These are phyloP conservation scores for Colletotrichum sublineola DNA, from an alignment of 2,329 filamentous ascomycete species.

Conservation along the genomic window DNA sequence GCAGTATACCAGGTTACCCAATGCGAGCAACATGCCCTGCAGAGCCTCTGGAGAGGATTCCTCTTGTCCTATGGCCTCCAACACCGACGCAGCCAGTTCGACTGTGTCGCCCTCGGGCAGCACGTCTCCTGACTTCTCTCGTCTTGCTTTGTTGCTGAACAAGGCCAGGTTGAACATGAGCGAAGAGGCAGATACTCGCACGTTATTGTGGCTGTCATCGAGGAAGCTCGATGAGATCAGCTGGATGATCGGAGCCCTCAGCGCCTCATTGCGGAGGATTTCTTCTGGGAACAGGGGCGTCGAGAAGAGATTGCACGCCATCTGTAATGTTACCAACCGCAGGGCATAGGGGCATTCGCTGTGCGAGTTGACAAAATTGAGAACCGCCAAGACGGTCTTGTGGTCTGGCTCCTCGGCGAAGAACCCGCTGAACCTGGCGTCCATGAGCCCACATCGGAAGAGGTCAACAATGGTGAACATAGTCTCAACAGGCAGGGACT, in stretches of 20 bases:
- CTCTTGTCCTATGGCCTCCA: conserved; percentile 78
- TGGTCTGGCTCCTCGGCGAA: conserved; percentile 82
- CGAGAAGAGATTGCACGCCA: conserved; percentile 87
- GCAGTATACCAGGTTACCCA: conserved; percentile 83
- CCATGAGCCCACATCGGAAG: conserved; percentile 80
- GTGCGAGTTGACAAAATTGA: conserved; percentile 70
- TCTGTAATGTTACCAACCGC: conserved; percentile 85
- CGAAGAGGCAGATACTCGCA: conserved; percentile 85
- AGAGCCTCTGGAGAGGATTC: conserved; percentile 76
- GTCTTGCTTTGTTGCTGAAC: conserved; percentile 75
- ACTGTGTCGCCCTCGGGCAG: conserved; percentile 80
- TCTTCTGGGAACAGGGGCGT: conserved; percentile 77
- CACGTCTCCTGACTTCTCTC: conserved; percentile 67
- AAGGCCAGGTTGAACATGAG: conserved; percentile 86
- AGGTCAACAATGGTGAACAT: conserved; percentile 91
- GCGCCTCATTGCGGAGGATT: conserved; percentile 64
- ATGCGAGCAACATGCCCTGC: conserved; percentile 80
- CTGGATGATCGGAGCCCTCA: conserved; percentile 72
- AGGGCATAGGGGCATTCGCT: conserved; percentile 80
- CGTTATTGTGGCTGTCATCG: conserved; percentile 78
- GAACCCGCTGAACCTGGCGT: conserved; percentile 83
- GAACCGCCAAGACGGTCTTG: conserved; percentile 71
- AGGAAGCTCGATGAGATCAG: conserved; percentile 84
- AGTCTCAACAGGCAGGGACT: conserved; percentile 70
- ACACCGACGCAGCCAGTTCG: conserved; percentile 82